phyloP scores from a whole-genome alignment of 345 rosid genomes.

The Moricandia arvensis region DNA sequence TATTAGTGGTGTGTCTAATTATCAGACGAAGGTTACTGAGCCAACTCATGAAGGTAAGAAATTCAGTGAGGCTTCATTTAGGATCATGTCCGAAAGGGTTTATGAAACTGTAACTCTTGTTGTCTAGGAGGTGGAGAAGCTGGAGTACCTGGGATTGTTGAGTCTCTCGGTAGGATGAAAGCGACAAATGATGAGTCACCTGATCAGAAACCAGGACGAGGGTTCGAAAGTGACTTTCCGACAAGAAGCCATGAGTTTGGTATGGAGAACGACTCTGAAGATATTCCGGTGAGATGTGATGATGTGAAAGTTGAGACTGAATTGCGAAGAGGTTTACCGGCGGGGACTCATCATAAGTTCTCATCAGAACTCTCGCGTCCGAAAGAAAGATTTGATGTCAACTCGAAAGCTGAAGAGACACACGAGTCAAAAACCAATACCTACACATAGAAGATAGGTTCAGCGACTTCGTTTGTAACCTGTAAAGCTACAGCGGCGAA shows the following conservation, averaged over 20 bases:
- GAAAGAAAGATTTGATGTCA: background rate
- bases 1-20: constrained; percentile 42
- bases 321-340: constrained; percentile 17
- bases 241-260: background rate
- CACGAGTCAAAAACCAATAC: constrained; percentile 28
- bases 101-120: background rate
- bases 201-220: constrained; percentile 7
- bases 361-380: constrained; percentile 44
- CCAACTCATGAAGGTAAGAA: constrained; percentile 45
- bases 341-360: constrained; percentile 51
- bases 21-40: constrained; percentile 58
- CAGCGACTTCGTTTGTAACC: constrained; percentile 47
- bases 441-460: constrained; percentile 43
- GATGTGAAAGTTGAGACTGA: background rate
- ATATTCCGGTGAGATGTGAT: background rate
- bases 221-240: constrained; percentile 5
- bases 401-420: background rate
- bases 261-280: too few relatives aligned
- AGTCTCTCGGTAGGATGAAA: constrained; percentile 43
- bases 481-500: constrained; percentile 50
- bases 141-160: constrained; percentile 38
- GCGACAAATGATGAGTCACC: constrained; percentile 30
- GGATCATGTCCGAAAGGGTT: background rate
- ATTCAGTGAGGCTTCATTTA: background rate
- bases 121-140: constrained; percentile 40